phyloP scores from a whole-genome alignment of 495 filamentous ascomycete genomes.

The Trichoderma asperelloides region DNA sequence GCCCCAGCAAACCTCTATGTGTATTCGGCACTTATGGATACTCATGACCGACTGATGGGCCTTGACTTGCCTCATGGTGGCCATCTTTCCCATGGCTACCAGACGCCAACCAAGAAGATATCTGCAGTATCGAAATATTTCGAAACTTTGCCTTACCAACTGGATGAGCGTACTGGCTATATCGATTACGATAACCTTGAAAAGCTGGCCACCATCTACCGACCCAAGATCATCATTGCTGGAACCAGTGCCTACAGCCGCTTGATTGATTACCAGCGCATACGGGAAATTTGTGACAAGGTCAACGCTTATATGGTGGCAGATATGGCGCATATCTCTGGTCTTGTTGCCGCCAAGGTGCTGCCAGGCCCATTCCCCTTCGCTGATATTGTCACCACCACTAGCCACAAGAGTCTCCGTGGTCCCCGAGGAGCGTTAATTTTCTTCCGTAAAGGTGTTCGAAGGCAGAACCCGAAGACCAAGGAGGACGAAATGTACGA shows the following conservation, averaged over 20 bases:
- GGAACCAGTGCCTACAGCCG: conserved; percentile 93
- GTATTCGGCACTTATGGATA: conserved; percentile 84
- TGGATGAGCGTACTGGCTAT: conserved; percentile 80
- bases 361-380: conserved; percentile 80
- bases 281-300: conserved; percentile 80
- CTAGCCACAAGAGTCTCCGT: conserved; percentile 92
- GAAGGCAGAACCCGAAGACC: conserved; percentile 74
- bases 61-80: conserved; percentile 94
- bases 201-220: conserved; percentile 74
- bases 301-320: conserved; percentile 86
- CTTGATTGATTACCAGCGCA: conserved; percentile 81
- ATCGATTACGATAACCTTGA: conserved; percentile 92
- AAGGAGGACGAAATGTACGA: conserved; percentile 80
- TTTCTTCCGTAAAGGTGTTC: conserved; percentile 89
- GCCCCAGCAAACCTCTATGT: conserved; percentile 94
- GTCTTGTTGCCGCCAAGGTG: conserved; percentile 83
- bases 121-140: conserved; percentile 98
- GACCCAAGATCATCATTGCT: conserved; percentile 91
- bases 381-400: conserved; percentile 96
- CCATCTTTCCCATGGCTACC: conserved; percentile 95
- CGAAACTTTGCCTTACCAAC: conserved; percentile 88
- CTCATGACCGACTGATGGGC: conserved; percentile 94
- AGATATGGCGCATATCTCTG: conserved; percentile 98
- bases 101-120: conserved; percentile 97
- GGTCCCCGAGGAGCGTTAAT: conserved; percentile 96